Evolutionary conservation across 2,329 filamentous ascomycete species (phyloP).

Genomic region (Diaporthe longicolla): DNA sequence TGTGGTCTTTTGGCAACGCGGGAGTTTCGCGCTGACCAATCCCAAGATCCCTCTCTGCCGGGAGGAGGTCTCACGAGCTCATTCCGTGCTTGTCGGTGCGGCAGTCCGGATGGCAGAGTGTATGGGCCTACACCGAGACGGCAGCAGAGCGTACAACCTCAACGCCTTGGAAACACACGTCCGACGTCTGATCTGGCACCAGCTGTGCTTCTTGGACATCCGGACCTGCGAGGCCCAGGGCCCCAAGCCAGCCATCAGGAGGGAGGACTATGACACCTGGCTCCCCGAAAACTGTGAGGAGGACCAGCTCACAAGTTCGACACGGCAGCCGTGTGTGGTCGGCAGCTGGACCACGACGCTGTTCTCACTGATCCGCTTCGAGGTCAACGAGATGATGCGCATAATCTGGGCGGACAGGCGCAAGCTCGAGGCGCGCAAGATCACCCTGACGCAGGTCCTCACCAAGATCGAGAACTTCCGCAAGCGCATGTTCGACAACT

Average conservation of each 20-base stretch:
- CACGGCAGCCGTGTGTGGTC: conserved; percentile 57
- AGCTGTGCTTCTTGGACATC: conserved; percentile 82
- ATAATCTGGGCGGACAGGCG: conserved; percentile 78
- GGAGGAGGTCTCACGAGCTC: conserved; percentile 78
- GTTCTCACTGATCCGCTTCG: conserved; percentile 77
- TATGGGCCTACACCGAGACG: conserved; percentile 82
- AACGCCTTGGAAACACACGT: conserved; percentile 79
- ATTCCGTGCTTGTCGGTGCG: conserved; percentile 79
- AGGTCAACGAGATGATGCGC: conserved; percentile 81
- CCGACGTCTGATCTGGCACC: conserved; percentile 81
- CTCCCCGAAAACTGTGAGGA: conserved; percentile 81
- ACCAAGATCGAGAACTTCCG: conserved; percentile 79
- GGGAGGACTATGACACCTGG: conserved; percentile 81
- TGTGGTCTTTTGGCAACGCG: neutral
- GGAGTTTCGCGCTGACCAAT: conserved; percentile 45
- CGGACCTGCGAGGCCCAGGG: conserved; percentile 82
- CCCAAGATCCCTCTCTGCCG: conserved; percentile 78
- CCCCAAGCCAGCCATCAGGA: conserved; percentile 78
- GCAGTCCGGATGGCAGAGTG: conserved; percentile 82
- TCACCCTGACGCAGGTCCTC: conserved; percentile 74
- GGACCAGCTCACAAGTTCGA: conserved; percentile 65
- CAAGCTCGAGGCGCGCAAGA: conserved; percentile 72
- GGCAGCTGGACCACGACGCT: conserved; percentile 78
- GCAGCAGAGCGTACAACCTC: conserved; percentile 72
- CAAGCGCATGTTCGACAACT: conserved; percentile 74